phyloP scores from a whole-genome alignment of 805 yeast genomes.

The Tetrapisispora phaffii region DNA sequence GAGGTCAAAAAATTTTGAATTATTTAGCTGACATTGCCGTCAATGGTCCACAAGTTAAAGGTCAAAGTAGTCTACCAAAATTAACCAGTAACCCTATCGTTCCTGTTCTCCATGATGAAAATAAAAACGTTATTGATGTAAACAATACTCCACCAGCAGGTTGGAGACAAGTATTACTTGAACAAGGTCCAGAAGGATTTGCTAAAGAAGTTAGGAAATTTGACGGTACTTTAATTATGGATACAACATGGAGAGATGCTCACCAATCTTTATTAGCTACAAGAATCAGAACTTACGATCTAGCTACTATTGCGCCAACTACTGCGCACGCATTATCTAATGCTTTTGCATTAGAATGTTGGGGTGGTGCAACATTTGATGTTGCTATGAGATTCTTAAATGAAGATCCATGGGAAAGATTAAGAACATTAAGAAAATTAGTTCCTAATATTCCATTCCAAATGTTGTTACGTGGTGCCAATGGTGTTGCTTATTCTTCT shows the following conservation, averaged over 20 bases:
- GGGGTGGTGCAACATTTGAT: slow-evolving; percentile 99
- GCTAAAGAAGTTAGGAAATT: slow-evolving; percentile 78
- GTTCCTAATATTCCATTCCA: slow-evolving; percentile 99
- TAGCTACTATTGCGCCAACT: slow-evolving; percentile 83
- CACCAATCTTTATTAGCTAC: slow-evolving; percentile 97
- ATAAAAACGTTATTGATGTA: slow-evolving; percentile 56
- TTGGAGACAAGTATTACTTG: slow-evolving; percentile 82
- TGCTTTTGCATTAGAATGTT: slow-evolving; percentile 94
- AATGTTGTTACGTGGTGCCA: slow-evolving; percentile 98
- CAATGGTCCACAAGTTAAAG: slow-evolving; percentile 91
- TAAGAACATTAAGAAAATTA: slow-evolving; percentile 72
- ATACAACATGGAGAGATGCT: slow-evolving; percentile 99
- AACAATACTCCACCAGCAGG: slow-evolving; percentile 51
- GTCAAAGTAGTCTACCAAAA: slow-evolving; percentile 90
- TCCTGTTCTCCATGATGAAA: slow-evolving; percentile 57
- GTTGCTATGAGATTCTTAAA: slow-evolving; percentile 97
- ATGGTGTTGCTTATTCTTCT: slow-evolving; percentile 97
- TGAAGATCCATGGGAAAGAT: slow-evolving; percentile 98
- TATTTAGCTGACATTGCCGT: slow-evolving; percentile 91
- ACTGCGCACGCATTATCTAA: slow-evolving; percentile 85
- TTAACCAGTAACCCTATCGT: slow-evolving; percentile 63
- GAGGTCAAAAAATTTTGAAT: slow-evolving; percentile 88
- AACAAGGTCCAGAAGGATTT: slow-evolving; percentile 80
- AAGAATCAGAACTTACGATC: slow-evolving; percentile 89
- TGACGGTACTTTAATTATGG: slow-evolving; percentile 88